These are phyloP conservation scores for Globisporangium camurandrum DNA, from an alignment of 352 stramenopile genomes.

Conservation along the genomic window DNA sequence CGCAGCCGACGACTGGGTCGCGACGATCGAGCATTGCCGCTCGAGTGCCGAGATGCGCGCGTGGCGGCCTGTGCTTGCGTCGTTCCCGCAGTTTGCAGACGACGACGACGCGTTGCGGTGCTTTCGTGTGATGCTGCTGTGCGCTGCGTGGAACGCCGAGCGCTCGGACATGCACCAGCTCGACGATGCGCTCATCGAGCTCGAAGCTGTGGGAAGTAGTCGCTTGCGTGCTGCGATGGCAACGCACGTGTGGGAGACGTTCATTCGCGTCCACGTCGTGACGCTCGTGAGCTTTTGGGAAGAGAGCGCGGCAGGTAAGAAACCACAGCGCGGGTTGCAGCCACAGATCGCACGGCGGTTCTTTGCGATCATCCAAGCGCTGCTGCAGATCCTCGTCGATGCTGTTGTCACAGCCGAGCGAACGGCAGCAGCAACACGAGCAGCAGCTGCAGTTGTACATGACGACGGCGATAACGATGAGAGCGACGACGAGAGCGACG, in stretches of 20 bases:
- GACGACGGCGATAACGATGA: slow-evolving; percentile 3
- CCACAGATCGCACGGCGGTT: slow-evolving; percentile 70
- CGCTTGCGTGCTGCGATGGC: slow-evolving; percentile 54
- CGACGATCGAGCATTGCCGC: slow-evolving; percentile 51
- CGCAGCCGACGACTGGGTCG: slow-evolving; percentile 43
- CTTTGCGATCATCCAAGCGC: slow-evolving; percentile 63
- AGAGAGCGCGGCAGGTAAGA: slow-evolving; percentile 57
- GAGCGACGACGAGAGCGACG: slow-evolving; percentile 8
- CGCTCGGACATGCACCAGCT: slow-evolving; percentile 82
- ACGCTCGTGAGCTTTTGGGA: slow-evolving; percentile 81
- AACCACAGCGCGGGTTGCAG: slow-evolving; percentile 62
- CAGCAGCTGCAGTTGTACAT: neutral
- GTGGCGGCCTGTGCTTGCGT: slow-evolving; percentile 41
- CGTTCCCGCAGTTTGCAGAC: slow-evolving; percentile 57
- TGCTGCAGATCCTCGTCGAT: slow-evolving; percentile 37
- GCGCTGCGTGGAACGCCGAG: slow-evolving; percentile 71
- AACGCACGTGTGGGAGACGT: slow-evolving; percentile 72
- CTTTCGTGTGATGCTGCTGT: slow-evolving; percentile 58
- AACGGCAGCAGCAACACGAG: slow-evolving; percentile 10
- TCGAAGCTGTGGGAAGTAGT: slow-evolving; percentile 33
- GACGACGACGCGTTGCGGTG: slow-evolving; percentile 51
- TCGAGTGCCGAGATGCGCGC: slow-evolving; percentile 61
- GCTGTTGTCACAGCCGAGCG: no score
- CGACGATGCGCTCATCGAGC: slow-evolving; percentile 58
- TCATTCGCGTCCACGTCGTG: slow-evolving; percentile 73